Evolutionary conservation across 441 rosid genomes (phyloP).

Genomic region (Arabidopsis hybrid): DNA sequence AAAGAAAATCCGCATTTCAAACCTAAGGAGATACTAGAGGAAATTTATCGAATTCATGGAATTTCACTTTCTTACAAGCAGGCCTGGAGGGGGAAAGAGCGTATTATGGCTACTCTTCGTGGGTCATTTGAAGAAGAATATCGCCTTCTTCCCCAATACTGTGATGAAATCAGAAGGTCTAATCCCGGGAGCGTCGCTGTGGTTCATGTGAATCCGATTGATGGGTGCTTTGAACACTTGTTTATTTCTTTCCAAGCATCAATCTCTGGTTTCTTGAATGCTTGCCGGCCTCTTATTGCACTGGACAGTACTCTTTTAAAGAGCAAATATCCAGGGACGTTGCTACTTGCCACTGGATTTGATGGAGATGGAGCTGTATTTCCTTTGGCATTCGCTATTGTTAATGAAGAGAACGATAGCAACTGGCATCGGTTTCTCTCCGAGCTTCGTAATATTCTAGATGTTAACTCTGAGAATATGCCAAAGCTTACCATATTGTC

Average conservation of each 20-base stretch:
- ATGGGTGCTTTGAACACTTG: slow-evolving; percentile 61
- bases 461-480: slow-evolving; percentile 66
- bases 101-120: slow-evolving; percentile 62
- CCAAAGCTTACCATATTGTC: slow-evolving; percentile 79
- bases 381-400: slow-evolving; percentile 42
- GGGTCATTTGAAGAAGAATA: slow-evolving; percentile 73
- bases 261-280: slow-evolving; percentile 66
- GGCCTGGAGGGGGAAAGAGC: slow-evolving; percentile 76
- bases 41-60: slow-evolving; percentile 62
- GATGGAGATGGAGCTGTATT: slow-evolving; percentile 47
- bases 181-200: slow-evolving; percentile 73
- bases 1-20: slow-evolving; percentile 59
- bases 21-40: slow-evolving; percentile 68
- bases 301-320: slow-evolving; percentile 39
- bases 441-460: slow-evolving; percentile 67
- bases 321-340: slow-evolving; percentile 37
- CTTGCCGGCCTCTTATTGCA: slow-evolving; percentile 63
- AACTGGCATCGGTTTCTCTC: slow-evolving; percentile 50
- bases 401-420: slow-evolving; percentile 34
- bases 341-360: slow-evolving; percentile 44
- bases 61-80: slow-evolving; percentile 65
- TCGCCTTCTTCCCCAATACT: slow-evolving; percentile 68
- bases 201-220: slow-evolving; percentile 53
- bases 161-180: slow-evolving; percentile 60
- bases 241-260: slow-evolving; percentile 71